phyloP scores from a whole-genome alignment of 768 basidiomycete species.

The Cystobasidium ongulense region DNA sequence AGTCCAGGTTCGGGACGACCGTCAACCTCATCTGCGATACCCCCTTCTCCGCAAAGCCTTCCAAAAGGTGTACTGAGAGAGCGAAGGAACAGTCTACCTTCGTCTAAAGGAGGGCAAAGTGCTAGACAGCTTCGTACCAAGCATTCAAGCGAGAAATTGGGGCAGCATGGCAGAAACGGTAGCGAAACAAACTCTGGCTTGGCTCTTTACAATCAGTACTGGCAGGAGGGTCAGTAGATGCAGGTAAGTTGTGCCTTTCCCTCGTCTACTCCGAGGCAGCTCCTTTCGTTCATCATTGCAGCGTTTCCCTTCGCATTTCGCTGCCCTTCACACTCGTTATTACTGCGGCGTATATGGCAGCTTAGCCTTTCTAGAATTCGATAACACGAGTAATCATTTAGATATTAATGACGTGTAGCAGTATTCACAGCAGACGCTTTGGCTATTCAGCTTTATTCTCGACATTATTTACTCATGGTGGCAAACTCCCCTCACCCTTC shows the following conservation, averaged over 20 bases:
- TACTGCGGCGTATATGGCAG: too few relatives aligned
- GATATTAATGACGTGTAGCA: too few relatives aligned
- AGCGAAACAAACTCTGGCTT: conserved; percentile 18
- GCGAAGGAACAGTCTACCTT: conserved; percentile 13
- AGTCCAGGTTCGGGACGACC: background rate
- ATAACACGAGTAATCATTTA: too few relatives aligned
- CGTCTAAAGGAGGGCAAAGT: background rate
- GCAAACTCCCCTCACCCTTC: background rate
- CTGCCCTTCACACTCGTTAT: too few relatives aligned
- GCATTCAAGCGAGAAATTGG: conserved; percentile 26
- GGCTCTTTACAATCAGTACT: conserved; percentile 12
- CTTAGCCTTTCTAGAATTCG: too few relatives aligned
- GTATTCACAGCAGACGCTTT: background rate
- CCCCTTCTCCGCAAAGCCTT: background rate
- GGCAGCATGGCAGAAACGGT: conserved; percentile 8
- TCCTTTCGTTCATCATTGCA: too few relatives aligned
- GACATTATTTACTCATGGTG: background rate
- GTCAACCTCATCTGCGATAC: background rate
- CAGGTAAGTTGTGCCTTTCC: background rate
- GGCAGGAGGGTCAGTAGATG: background rate
- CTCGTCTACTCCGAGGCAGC: too few relatives aligned
- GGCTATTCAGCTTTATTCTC: background rate
- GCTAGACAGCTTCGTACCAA: conserved; percentile 11
- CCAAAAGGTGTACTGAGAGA: background rate
- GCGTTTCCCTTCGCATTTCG: too few relatives aligned